phyloP scores from a whole-genome alignment of 805 yeast genomes.

The Yamadazyma insecticola region DNA sequence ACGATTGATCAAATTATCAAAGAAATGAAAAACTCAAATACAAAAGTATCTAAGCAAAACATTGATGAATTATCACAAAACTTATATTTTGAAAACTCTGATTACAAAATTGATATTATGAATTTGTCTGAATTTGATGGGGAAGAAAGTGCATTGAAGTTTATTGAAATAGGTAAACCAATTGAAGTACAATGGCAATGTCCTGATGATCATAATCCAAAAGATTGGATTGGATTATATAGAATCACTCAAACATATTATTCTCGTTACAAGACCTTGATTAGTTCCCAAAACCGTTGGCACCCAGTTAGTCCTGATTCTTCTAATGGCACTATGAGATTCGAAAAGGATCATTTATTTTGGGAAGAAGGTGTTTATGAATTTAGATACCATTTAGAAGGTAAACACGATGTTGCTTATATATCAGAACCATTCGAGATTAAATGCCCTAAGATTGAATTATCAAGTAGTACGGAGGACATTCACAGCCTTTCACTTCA shows the following conservation, averaged over 20 bases:
- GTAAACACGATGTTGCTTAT: slow-evolving; percentile 64
- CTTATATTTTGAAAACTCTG: slow-evolving; percentile 33
- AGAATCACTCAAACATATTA: slow-evolving; percentile 55
- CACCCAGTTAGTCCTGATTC: slow-evolving; percentile 29
- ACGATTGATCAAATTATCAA: slow-evolving; percentile 44
- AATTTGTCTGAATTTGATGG: slow-evolving; percentile 15
- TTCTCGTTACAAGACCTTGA: slow-evolving; percentile 50
- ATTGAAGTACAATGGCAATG: slow-evolving; percentile 52
- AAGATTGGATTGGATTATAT: slow-evolving; percentile 79
- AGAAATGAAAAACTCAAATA: slow-evolving; percentile 33
- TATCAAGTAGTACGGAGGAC: slow-evolving; percentile 25
- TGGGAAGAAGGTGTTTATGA: slow-evolving; percentile 74
- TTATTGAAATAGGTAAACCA: slow-evolving; percentile 45
- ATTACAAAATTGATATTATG: slow-evolving; percentile 23
- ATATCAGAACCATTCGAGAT: slow-evolving; percentile 66
- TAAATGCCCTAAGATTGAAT: slow-evolving; percentile 33
- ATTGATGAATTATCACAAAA: slow-evolving; percentile 37
- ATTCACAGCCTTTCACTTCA: slow-evolving; percentile 25
- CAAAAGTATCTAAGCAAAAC: slow-evolving; percentile 28
- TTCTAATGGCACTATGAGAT: slow-evolving; percentile 44
- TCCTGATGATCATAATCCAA: slow-evolving; percentile 42
- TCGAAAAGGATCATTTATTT: slow-evolving; percentile 44
- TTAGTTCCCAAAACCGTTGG: slow-evolving; percentile 71
- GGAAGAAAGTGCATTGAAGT: slow-evolving; percentile 9
- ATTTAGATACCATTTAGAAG: slow-evolving; percentile 63